Base-by-base conservation (phyloP, 2,329 filamentous ascomycete genomes). In the Venturia nashicola region DNA sequence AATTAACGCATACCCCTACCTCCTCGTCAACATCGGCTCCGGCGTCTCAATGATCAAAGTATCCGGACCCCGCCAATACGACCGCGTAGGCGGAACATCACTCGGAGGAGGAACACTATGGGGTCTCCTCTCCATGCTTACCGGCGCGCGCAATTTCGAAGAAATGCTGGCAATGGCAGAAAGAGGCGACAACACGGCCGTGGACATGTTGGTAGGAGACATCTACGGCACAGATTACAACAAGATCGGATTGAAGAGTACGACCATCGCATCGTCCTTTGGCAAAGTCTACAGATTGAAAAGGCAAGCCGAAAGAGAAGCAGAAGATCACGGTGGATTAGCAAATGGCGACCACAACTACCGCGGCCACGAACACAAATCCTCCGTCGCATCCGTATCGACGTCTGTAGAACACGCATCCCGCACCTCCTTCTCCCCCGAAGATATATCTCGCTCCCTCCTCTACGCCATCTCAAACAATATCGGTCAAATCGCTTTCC, bases 1-100 rank as follows among this genome's bases (percentile, higher is more conserved):
- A 55, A 80, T 86, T n/a, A 86, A 93, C 68, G 91, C 96, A 65
- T 97, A 99, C 74, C 94, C 94, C 2, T 99, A 99, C 73, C 86
- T 99, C 54, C 86, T 99, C 39, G 94, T 99, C 71, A 99, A 99
- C 76, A 99, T 99, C 69, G 94, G 94, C 57, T 97, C 92, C 8
- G 94, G 94, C 61, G 94, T 99, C 5, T 94, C 89, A 51, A 96
- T 99, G 83, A 88, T 99, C 76, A 97, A 97, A 74, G 94, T 99
- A 8, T 95, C 90, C 0, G 93, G 92, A 0, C 92, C 91, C 0
- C 84, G 88, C 63, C 83, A 91, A 68, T 97, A 88, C 74, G 83
- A 95, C 75, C 90, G 94, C 70, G 93, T 99, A 11, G 94, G 94
- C 62, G 94, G 94, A 66, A 97, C 94, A 3, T 96, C 92, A 4